Percentiles rank a stretch among this genome's conserved stretches.
phyloP scores from a whole-genome alignment of 176 grass and related monocot genomes.

The Aegilops speltoides region DNA sequence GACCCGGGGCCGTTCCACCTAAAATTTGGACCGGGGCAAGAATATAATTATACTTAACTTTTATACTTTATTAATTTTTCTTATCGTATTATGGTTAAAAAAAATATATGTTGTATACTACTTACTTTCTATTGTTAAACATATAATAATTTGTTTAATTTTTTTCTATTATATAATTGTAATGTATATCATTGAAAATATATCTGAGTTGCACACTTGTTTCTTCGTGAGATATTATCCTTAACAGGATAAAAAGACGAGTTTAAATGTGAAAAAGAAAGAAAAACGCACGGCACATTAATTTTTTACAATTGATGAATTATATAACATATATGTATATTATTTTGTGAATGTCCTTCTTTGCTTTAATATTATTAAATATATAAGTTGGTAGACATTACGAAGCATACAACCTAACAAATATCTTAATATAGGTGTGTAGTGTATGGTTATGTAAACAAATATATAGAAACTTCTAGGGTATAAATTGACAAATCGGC shows the following conservation, averaged over 20 bases:
- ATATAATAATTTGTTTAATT: not conserved
- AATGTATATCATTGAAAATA: not conserved
- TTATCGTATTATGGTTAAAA: not conserved
- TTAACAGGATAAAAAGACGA: not conserved
- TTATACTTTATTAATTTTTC: not conserved
- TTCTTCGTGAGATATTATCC: not conserved
- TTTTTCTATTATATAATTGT: not conserved
- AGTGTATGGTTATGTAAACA: not conserved
- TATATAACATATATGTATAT: not conserved
- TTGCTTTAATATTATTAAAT: not conserved
- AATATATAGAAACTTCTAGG: not conserved
- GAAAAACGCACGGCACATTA: not conserved
- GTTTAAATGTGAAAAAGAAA: not conserved
- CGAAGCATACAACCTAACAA: not conserved
- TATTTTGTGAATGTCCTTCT: not conserved
- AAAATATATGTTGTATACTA: not conserved
- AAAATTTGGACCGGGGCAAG: too few relatives aligned
- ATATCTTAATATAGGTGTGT: not conserved
- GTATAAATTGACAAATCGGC: not conserved
- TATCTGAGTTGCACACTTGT: not conserved
- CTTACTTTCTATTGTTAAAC: not conserved
- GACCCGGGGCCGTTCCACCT: too few relatives aligned
- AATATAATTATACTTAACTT: not conserved
- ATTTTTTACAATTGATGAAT: not conserved
- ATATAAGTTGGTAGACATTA: not conserved